Evolutionary conservation across 225 moss, liverwort and hornwort species (phyloP), one percentile per base, ranked within the genome.

Genomic region (Bryoerythrophyllum caledonicum): DNA sequence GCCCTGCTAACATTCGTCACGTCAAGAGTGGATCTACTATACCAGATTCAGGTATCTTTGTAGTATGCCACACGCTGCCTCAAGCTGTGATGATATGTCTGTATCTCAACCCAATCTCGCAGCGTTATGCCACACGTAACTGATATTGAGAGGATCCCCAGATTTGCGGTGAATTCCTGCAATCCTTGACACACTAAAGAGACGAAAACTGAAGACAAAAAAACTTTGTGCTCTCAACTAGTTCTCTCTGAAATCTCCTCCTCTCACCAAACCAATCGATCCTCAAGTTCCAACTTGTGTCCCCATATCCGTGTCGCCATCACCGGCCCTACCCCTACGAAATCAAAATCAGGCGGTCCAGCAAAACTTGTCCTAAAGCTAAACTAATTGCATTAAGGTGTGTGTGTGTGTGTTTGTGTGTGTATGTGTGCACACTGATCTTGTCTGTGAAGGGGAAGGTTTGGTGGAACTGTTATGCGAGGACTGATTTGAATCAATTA

Each of bases 261-360:
- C n/a, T n/a, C n/a, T n/a, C n/a, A n/a, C n/a, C n/a, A n/a, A n/a
- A n/a, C n/a, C n/a, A n/a, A n/a, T n/a, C n/a, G n/a, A n/a, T 43
- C 38, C 72, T 23, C 48, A 61, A 44, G 43, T 43, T 43, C 68
- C 44, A 61, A 43, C 27, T 58, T 59, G 54, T 57, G 60, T 71
- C 66, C 11, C 41, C 71, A 56, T 68, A 37, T 82, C 78, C 69
- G 69, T 78, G 64, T 71, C 78, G 59, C 66, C 71, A 70, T 80
- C 78, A 52, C 74, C 70, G 54, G 70, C 66, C 66, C 49, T 51
- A 51, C 35, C 60, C 65, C 82, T 70, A 77, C 19, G 37, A 25
- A 49, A 9, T 48, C 43, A 63, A 8, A 75, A 49, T 15, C 25
- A 58, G 9, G 24, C 44, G 15, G 1, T 27, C 20, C 68, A 53